A percentile compares a stretch with the other conserved stretches of the same genome.
Evolutionary conservation across 2,329 filamentous ascomycete species (phyloP).

Genomic region (Lasiodiplodia hormozganensis): DNA sequence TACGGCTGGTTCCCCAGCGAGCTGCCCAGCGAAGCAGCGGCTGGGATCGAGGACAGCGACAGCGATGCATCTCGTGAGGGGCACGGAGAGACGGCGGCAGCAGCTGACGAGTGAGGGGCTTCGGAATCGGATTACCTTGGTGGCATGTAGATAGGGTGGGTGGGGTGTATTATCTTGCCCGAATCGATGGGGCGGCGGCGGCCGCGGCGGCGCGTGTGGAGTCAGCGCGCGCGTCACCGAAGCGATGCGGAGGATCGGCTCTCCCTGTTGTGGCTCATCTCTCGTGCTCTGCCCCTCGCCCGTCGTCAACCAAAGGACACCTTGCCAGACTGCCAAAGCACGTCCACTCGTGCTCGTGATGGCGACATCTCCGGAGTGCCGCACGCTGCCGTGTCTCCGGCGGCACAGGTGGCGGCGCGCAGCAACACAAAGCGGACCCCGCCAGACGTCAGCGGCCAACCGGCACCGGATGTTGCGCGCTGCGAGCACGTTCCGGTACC

Average conservation of each 20-base stretch:
- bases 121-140: constrained; percentile 8
- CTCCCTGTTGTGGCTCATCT: background rate
- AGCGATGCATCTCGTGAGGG: constrained; percentile 27
- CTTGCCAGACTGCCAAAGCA: constrained; percentile 14
- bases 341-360: constrained; percentile 10
- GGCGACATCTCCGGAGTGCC: background rate
- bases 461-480: constrained; percentile 7
- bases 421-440: constrained; percentile 6
- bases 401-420: constrained; percentile 9
- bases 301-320: constrained; percentile 25
- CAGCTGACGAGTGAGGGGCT: constrained; percentile 15
- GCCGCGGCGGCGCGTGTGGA: constrained; percentile 4
- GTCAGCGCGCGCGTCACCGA: constrained; percentile 20
- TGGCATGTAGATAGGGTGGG: constrained; percentile 20
- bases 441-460: constrained; percentile 9
- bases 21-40: constrained; percentile 56
- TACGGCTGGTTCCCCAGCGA: constrained; percentile 61
- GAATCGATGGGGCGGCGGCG: background rate
- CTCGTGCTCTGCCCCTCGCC: background rate
- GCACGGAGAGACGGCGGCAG: background rate
- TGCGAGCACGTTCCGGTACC: constrained; percentile 21
- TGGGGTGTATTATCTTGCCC: constrained; percentile 11
- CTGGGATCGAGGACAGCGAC: constrained; percentile 42
- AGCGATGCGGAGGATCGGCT: constrained; percentile 30
- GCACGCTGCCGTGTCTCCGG: background rate